A percentile compares a stretch with the other conserved stretches of the same genome.
Conservation (phyloP, 345 rosid species). For the Psidium friedrichsthalianum region DNA sequence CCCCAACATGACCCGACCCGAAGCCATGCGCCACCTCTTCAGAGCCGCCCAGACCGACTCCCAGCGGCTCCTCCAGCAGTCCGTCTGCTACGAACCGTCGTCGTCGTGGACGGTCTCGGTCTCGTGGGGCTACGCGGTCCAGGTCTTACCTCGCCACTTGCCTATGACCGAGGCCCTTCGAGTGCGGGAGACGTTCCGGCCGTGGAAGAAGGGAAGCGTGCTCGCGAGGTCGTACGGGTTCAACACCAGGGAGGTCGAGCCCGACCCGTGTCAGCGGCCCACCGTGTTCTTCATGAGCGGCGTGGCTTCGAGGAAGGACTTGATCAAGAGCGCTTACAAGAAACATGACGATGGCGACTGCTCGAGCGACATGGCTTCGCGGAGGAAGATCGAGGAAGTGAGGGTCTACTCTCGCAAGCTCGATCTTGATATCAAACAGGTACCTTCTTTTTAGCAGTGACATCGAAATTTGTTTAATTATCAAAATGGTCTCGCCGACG, state of each 20-base stretch:
- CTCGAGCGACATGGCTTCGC: conserved; percentile 29
- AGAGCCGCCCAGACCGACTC: conserved; percentile 47
- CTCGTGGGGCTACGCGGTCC: conserved; percentile 83
- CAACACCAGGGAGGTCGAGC: conserved; percentile 36
- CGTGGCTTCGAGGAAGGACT: conserved; percentile 9
- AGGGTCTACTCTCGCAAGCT: conserved; percentile 52
- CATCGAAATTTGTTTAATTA: neutral
- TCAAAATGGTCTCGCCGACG: neutral
- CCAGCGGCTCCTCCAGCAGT: conserved; percentile 51
- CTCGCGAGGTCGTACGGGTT: conserved; percentile 35
- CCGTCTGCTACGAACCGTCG: conserved; percentile 78
- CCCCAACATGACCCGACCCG: conserved; percentile 49
- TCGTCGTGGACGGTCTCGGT: conserved; percentile 73
- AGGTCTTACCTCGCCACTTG: conserved; percentile 39
- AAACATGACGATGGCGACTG: conserved; percentile 32
- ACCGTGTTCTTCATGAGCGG: conserved; percentile 47
- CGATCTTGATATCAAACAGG: conserved; percentile 28
- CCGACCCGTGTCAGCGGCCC: conserved; percentile 65
- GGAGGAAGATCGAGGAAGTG: conserved; percentile 50
- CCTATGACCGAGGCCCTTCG: conserved; percentile 30
- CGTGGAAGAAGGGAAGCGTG: conserved; percentile 32
- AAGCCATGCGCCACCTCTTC: conserved; percentile 45
- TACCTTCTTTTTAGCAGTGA: neutral
- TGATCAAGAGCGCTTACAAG: conserved; percentile 38
- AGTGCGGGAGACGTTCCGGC: conserved; percentile 53